Percentiles rank a stretch among this genome's conserved stretches.
These are phyloP conservation scores for Peronospora destructor DNA, from an alignment of 352 stramenopile species.

Conservation along the genomic window DNA sequence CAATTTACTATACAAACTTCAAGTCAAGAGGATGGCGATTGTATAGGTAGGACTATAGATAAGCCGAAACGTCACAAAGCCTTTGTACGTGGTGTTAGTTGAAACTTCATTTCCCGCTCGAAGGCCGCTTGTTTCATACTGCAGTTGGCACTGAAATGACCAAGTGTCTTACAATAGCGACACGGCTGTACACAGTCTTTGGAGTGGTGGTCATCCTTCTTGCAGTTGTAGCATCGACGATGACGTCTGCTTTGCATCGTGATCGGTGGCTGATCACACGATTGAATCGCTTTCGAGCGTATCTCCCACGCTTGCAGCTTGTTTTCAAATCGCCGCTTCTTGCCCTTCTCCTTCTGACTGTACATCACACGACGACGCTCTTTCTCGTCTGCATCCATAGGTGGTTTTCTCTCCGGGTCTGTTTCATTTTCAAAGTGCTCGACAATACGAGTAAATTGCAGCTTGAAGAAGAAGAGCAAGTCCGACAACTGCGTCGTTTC, in stretches of 20 bases:
- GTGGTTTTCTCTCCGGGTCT: slow-evolving; percentile 47
- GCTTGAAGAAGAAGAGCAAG: slow-evolving; percentile 80
- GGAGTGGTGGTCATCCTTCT: slow-evolving; percentile 68
- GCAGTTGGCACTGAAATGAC: slow-evolving; percentile 73
- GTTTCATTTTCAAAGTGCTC: slow-evolving; percentile 55
- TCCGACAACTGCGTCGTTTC: slow-evolving; percentile 42
- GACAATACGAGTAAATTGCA: slow-evolving; percentile 61
- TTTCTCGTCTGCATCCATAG: slow-evolving; percentile 77
- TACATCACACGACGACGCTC: slow-evolving; percentile 65
- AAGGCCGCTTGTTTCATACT: slow-evolving; percentile 53
- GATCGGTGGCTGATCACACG: slow-evolving; percentile 29
- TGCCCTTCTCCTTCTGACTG: slow-evolving; percentile 66
- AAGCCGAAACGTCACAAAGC: slow-evolving; percentile 32
- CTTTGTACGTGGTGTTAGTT: slow-evolving; percentile 53
- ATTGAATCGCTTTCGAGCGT: slow-evolving; percentile 38
- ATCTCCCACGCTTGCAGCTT: slow-evolving; percentile 52
- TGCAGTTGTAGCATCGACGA: slow-evolving; percentile 82
- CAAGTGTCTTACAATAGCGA: slow-evolving; percentile 69
- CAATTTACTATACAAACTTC: slow-evolving; percentile 17
- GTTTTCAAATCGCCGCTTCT: slow-evolving; percentile 69
- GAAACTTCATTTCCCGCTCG: slow-evolving; percentile 43
- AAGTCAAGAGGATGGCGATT: slow-evolving; percentile 8
- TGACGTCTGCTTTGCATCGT: slow-evolving; percentile 40
- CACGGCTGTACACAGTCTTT: slow-evolving; percentile 69
- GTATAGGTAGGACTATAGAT: background rate